These are phyloP conservation scores for Umbelopsis sp. DNA, from an alignment of 192 early-diverging fungal genomes.

Conservation along the genomic window DNA sequence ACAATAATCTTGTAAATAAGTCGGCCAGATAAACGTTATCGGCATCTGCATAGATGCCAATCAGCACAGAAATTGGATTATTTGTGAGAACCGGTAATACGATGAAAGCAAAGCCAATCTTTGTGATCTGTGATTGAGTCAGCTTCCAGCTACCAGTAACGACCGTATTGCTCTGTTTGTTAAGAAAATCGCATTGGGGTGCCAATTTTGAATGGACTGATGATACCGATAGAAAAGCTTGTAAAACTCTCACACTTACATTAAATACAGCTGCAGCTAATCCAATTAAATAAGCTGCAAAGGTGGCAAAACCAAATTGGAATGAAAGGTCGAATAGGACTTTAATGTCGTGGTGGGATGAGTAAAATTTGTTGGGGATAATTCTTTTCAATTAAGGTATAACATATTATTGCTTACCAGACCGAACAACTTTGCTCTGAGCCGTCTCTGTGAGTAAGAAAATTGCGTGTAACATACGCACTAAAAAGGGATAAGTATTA, in stretches of 20 bases:
- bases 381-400: too few species aligned
- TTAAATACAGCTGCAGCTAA: slow-evolving; percentile 32
- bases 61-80: slow-evolving; percentile 18
- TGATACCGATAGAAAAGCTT: not conserved
- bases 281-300: slow-evolving; percentile 32
- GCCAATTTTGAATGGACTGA: not conserved
- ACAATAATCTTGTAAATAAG: slow-evolving; percentile 26
- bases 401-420: slow-evolving; percentile 13
- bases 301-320: slow-evolving; percentile 31
- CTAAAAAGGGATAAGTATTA: slow-evolving; percentile 9
- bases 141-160: slow-evolving; percentile 27
- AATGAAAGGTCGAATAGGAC: slow-evolving; percentile 34
- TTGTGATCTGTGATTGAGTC: slow-evolving; percentile 4
- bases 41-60: slow-evolving; percentile 17
- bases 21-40: slow-evolving; percentile 19
- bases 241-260: slow-evolving; percentile 12
- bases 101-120: slow-evolving; percentile 26
- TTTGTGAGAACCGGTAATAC: slow-evolving; percentile 28
- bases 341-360: not conserved
- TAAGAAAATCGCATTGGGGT: slow-evolving; percentile 1
- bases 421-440: slow-evolving; percentile 25
- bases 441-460: slow-evolving; percentile 26
- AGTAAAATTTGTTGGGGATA: too few species aligned
- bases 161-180: slow-evolving; percentile 23
- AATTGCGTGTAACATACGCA: slow-evolving; percentile 30